phyloP scores from a whole-genome alignment of 805 yeast species.

The Clavispora carvajalis region DNA sequence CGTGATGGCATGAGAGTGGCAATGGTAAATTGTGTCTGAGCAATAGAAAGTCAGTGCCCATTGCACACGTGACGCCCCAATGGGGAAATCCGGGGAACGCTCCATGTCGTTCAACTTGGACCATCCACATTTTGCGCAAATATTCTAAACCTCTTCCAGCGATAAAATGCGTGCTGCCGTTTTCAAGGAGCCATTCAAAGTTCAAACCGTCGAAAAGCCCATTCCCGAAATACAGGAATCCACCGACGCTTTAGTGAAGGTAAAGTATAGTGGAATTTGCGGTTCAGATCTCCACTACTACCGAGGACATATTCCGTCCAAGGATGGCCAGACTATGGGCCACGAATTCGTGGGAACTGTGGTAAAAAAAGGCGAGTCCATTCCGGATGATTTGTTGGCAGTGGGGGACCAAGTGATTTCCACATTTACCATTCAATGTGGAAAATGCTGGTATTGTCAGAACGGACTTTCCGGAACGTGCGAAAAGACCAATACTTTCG shows the following conservation, averaged over 20 bases:
- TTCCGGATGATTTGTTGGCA: slow-evolving; percentile 24
- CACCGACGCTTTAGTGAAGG: slow-evolving; percentile 45
- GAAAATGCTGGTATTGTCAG: slow-evolving; percentile 53
- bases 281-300: slow-evolving; percentile 53
- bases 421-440: slow-evolving; percentile 54
- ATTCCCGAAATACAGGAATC: slow-evolving; percentile 34
- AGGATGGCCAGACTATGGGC: slow-evolving; percentile 40
- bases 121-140: neutral
- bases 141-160: neutral
- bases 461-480: slow-evolving; percentile 54
- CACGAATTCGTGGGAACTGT: slow-evolving; percentile 48
- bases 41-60: no score
- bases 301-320: slow-evolving; percentile 43
- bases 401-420: slow-evolving; percentile 41
- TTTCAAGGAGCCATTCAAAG: slow-evolving; percentile 38
- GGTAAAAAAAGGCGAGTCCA: slow-evolving; percentile 31
- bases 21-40: no score
- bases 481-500: slow-evolving; percentile 50
- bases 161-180: slow-evolving; percentile 46
- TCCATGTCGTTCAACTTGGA: neutral
- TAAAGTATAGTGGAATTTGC: slow-evolving; percentile 45
- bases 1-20: no score
- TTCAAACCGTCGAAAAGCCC: slow-evolving; percentile 35
- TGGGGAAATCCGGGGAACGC: neutral
- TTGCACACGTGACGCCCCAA: neutral